Evolutionary conservation across 2,329 filamentous ascomycete genomes (phyloP), one percentile per base, ranked within the genome.

Genomic region (Aspergillus felis): DNA sequence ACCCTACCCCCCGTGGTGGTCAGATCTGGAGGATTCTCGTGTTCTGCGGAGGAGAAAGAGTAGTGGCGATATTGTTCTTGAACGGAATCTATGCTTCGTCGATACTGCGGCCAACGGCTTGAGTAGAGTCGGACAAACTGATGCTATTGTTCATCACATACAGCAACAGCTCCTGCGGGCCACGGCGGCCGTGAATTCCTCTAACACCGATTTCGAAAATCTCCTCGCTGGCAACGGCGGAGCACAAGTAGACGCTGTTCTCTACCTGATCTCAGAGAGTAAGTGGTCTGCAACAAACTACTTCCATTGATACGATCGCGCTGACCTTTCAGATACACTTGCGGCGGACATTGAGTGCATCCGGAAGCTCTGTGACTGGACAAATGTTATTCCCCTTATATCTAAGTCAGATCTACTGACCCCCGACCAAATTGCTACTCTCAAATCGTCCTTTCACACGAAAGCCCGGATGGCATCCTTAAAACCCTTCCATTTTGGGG

Each of bases 21-120:
- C 87, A 14, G 89, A 94, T 67, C 74, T 91, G 51, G 88, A 92
- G 55, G 85, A 88, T 60, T 85, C 83, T 57, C 80, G 79, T 27
- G 76, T 81, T 51, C 74, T 84, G 60, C 79, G 83, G 50, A 82
- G 86, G 68, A 82, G 88, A 66, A 90, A 87, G 70, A 93, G 89
- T 67, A 78, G 85, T 53, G 86, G 87, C 7, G 92, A 94, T 61
- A 83, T 86, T 24, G 84, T 97, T 42, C 78, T 97, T 49, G 93
- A 97, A 70, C 85, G 93, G 29, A 99, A 99, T 69, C 76, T 99
- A 4, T 96, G 91, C 73, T 97, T 99, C 70, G 87, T 97, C 57
- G 93, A 97, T 75, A 93, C 90, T 2, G 85, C 88, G 62, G 81
- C 79, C 49, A 79, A 77, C 49, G 83, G 82, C 41, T 81, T 86